Base-by-base conservation (phyloP, 805 yeast genomes). In the Blastobotrys terrestris region DNA sequence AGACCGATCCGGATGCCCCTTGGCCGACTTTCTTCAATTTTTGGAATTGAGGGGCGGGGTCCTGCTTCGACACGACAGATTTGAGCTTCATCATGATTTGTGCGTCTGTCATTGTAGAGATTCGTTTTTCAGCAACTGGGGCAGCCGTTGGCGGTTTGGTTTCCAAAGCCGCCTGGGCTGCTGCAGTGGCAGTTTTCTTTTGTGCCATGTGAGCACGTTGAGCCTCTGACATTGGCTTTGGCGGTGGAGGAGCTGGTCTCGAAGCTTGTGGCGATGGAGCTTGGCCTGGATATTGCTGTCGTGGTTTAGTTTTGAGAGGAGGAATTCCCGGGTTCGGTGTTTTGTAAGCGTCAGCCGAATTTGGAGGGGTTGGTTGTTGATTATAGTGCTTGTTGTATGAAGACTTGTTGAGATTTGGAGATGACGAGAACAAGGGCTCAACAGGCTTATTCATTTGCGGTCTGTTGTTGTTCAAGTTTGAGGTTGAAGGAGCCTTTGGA, bases 1-100 rank as follows among this genome's bases (percentile, higher is more conserved):
- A 94, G 31, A 94, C 99, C 41, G 96, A 96, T 51, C 99, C 99
- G 14, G 95, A 85, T 0, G 99, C 99, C 64, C 99, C 99, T 72
- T 94, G 99, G 1, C 99, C 99, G 58, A 94, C 85, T 67, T 92
- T 91, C 40, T 79, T 77, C 56, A 92, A 61, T 56, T 68, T 72
- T 51, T 72, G 70, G 55, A 68, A 73, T 16, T 68, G 58, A 3
- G 89, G 85, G 4, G 88, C 76, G n/a, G 99, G 99, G 70, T 94
- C 96, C 44, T 80, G 77, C 61, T 78, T 81, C 58, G 84, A 81
- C 7, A 94, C 96, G 31, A 91, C 96, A 2, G 88, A 80, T 54
- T 84, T 79, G 59, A 94, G 74, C 63, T 85, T 87, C 41, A 85
- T 82, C 77, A 92, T 79, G 20, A 89, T 78, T 71, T 92, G 97